phyloP scores from a whole-genome alignment of 1,139 yeast genomes.

The Kluyveromyces marxianus region DNA sequence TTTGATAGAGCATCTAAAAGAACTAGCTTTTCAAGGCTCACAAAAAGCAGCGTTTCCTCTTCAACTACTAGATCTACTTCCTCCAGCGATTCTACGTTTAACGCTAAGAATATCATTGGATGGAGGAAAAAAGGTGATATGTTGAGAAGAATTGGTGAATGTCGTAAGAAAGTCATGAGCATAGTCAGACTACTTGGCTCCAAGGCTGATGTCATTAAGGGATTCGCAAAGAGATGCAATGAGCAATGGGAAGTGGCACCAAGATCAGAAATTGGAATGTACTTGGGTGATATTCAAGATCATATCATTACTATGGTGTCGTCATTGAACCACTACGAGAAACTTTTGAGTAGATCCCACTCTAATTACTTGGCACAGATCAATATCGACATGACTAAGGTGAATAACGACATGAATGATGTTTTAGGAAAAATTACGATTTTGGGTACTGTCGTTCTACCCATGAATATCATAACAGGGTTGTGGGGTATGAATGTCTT shows the following conservation, averaged over 20 bases:
- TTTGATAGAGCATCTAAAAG: constrained; percentile 12
- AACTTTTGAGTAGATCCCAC: constrained; percentile 84
- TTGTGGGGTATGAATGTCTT: constrained; percentile 98
- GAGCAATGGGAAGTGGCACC: constrained; percentile 78
- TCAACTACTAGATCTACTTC: constrained; percentile 34
- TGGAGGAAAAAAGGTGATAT: constrained; percentile 93
- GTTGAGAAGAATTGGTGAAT: constrained; percentile 90
- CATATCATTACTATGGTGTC: constrained; percentile 95
- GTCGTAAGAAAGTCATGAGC: constrained; percentile 91
- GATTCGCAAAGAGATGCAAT: constrained; percentile 83
- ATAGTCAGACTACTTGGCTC: constrained; percentile 75
- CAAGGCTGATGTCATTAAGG: constrained; percentile 94
- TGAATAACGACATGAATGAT: constrained; percentile 95
- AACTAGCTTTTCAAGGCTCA: constrained; percentile 13
- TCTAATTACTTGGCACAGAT: constrained; percentile 94
- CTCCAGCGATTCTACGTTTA: constrained; percentile 35
- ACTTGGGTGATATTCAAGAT: constrained; percentile 90
- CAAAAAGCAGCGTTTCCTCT: constrained; percentile 21
- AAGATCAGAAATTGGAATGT: constrained; percentile 76
- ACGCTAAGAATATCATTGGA: constrained; percentile 45
- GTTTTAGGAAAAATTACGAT: constrained; percentile 90
- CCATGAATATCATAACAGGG: constrained; percentile 91
- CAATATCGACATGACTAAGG: constrained; percentile 94
- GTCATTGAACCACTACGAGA: constrained; percentile 87
- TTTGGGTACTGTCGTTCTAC: constrained; percentile 88